These are phyloP conservation scores for Paecilomyces fulvus DNA, from an alignment of 2,329 filamentous ascomycete genomes.

Conservation along the genomic window DNA sequence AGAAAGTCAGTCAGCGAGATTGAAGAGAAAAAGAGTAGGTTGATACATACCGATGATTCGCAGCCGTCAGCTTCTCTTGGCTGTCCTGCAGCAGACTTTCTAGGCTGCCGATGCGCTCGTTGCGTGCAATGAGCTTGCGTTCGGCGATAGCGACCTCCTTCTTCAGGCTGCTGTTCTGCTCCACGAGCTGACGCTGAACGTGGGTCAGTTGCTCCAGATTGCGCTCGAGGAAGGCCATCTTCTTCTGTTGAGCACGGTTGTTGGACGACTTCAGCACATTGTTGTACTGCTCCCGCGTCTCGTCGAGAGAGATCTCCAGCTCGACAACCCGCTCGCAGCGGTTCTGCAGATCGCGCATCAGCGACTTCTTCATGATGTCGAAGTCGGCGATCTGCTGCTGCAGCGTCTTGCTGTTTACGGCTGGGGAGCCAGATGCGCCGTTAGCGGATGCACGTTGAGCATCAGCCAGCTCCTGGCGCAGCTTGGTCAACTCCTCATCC, in stretches of 20 bases:
- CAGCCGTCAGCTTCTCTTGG: constrained; percentile 94
- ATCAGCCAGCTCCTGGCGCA: constrained; percentile 73
- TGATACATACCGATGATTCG: constrained; percentile 79
- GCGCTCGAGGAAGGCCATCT: constrained; percentile 98
- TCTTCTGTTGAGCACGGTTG: constrained; percentile 98
- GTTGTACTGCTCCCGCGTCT: constrained; percentile 98
- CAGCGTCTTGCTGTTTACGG: constrained; percentile 73
- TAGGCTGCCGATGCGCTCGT: constrained; percentile 91
- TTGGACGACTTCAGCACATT: constrained; percentile 94
- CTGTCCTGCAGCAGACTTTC: constrained; percentile 90
- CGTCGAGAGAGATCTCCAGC: constrained; percentile 93
- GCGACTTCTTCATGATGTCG: constrained; percentile 98
- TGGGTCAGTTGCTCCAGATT: constrained; percentile 97
- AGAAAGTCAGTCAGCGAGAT: constrained; percentile 7
- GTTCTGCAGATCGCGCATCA: constrained; percentile 98
- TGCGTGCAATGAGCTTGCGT: constrained; percentile 89
- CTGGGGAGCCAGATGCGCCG: constrained; percentile 45
- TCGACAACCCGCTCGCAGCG: constrained; percentile 96
- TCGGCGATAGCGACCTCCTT: constrained; percentile 99
- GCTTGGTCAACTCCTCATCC: constrained; percentile 70
- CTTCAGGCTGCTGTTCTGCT: constrained; percentile 95
- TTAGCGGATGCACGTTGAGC: constrained; percentile 47
- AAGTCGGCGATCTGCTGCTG: constrained; percentile 98
- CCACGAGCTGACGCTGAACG: constrained; percentile 92
- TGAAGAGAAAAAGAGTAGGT: constrained; percentile 7